A percentile compares a stretch with the other conserved stretches of the same genome.
Conservation (phyloP, 768 basidiomycete species). For the Termitomyces sp. region DNA sequence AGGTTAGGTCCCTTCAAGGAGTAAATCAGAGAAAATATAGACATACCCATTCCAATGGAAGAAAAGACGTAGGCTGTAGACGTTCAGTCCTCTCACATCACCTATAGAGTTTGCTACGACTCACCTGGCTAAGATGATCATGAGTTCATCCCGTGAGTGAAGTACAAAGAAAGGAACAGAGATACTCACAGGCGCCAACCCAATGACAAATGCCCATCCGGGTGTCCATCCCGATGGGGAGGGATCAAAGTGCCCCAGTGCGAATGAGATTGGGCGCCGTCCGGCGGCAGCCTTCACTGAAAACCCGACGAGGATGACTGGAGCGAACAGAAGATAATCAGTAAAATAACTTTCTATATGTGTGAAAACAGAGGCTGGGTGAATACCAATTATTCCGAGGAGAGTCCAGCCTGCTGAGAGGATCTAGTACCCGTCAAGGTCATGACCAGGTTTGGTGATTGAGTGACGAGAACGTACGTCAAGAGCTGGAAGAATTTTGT, state of each 20-base stretch:
- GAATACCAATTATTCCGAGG: slow-evolving; percentile 43
- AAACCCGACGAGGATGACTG: slow-evolving; percentile 50
- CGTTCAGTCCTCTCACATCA: not conserved
- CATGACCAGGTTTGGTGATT: not conserved
- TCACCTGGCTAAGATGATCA: slow-evolving; percentile 25
- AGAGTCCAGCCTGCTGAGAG: slow-evolving; percentile 60
- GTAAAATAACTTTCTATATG: not conserved
- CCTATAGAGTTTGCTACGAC: not conserved
- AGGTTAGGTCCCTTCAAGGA: not conserved
- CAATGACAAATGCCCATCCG: slow-evolving; percentile 68
- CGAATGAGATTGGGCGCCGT: slow-evolving; percentile 48
- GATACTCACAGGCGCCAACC: slow-evolving; percentile 44
- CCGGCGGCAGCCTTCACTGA: slow-evolving; percentile 53
- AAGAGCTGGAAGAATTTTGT: slow-evolving; percentile 40
- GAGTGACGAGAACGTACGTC: slow-evolving; percentile 29
- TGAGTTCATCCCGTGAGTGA: not conserved
- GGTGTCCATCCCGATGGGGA: slow-evolving; percentile 61
- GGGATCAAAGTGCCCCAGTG: slow-evolving; percentile 52
- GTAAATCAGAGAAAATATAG: not conserved
- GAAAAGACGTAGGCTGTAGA: slow-evolving; percentile 46
- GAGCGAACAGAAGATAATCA: not conserved
- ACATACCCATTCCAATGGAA: slow-evolving; percentile 57
- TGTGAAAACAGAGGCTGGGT: not conserved
- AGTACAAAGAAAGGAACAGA: not conserved
- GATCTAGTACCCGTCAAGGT: slow-evolving; percentile 25